phyloP scores from a whole-genome alignment of 305 asterid genomes.

The Plantago coronopus region DNA sequence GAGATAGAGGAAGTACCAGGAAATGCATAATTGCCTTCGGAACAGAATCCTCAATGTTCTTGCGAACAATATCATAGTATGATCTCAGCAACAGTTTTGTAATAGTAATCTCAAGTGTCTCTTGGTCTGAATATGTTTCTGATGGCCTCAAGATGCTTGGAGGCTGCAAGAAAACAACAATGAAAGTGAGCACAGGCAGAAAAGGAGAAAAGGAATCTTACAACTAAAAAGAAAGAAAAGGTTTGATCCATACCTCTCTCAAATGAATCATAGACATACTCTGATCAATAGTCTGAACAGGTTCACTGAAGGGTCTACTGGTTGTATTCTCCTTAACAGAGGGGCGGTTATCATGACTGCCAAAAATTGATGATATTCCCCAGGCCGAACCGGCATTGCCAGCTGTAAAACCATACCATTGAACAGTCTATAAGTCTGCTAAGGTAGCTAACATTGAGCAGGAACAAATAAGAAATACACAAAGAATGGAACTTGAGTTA shows the following conservation, averaged over 20 bases:
- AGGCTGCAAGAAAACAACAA: conserved; percentile 48
- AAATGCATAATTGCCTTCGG: conserved; percentile 99
- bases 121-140: conserved; percentile 80
- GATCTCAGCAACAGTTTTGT: conserved; percentile 83
- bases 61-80: conserved; percentile 89
- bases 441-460: neutral
- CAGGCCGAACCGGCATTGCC: conserved; percentile 61
- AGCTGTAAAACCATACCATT: conserved; percentile 31
- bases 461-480: neutral
- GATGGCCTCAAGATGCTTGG: conserved; percentile 91
- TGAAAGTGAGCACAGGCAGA: conserved; percentile 17
- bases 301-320: conserved; percentile 58
- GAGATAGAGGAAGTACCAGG: conserved; percentile 53
- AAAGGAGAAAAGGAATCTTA: conserved; percentile 9
- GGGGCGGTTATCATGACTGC: conserved; percentile 63
- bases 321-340: conserved; percentile 55
- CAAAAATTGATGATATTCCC: conserved; percentile 96
- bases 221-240: conserved; percentile 9
- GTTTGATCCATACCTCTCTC: conserved; percentile 61
- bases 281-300: conserved; percentile 61
- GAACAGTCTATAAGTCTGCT: neutral
- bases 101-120: conserved; percentile 64
- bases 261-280: conserved; percentile 70
- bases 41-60: conserved; percentile 79
- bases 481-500: neutral